Evolutionary conservation across 768 basidiomycete genomes (phyloP).

Genomic region (Leccinum uliginosum): DNA sequence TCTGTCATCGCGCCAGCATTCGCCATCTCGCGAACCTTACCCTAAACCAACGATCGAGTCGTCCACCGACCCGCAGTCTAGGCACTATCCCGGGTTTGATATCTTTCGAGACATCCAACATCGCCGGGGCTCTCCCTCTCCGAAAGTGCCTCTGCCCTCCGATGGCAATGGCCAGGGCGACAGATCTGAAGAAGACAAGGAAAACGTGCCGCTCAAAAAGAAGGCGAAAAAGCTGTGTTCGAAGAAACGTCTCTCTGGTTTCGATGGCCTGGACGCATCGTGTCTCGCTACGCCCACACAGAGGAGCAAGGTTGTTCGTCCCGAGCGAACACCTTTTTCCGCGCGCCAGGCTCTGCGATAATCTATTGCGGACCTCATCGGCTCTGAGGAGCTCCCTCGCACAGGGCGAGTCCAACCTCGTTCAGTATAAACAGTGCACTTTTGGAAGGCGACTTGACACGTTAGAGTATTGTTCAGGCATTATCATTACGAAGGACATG

Average conservation of each 20-base stretch:
- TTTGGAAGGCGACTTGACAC: not conserved
- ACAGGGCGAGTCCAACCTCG: not conserved
- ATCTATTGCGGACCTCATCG: not conserved
- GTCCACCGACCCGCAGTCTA: constrained; percentile 46
- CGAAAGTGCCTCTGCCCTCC: constrained; percentile 1
- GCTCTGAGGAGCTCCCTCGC: not conserved
- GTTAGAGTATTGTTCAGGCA: constrained; percentile 2
- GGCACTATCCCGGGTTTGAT: constrained; percentile 65
- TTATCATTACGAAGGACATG: constrained; percentile 1
- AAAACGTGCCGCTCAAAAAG: constrained; percentile 51
- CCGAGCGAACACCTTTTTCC: constrained; percentile 14
- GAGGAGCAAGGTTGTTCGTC: constrained; percentile 7
- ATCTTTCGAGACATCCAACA: constrained; percentile 45
- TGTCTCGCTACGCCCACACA: constrained; percentile 3
- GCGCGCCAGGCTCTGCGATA: constrained; percentile 19
- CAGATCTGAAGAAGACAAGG: constrained; percentile 46
- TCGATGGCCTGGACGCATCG: constrained; percentile 2
- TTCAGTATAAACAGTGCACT: not conserved
- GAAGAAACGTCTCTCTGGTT: constrained; percentile 18
- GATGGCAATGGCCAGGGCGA: constrained; percentile 1
- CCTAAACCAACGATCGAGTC: constrained; percentile 35
- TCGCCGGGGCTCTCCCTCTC: constrained; percentile 2
- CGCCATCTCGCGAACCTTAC: constrained; percentile 19
- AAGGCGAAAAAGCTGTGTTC: constrained; percentile 38
- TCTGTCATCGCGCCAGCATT: constrained; percentile 10